Conservation (phyloP, 352 stramenopile species). For the Phytophthora citrophthora region DNA sequence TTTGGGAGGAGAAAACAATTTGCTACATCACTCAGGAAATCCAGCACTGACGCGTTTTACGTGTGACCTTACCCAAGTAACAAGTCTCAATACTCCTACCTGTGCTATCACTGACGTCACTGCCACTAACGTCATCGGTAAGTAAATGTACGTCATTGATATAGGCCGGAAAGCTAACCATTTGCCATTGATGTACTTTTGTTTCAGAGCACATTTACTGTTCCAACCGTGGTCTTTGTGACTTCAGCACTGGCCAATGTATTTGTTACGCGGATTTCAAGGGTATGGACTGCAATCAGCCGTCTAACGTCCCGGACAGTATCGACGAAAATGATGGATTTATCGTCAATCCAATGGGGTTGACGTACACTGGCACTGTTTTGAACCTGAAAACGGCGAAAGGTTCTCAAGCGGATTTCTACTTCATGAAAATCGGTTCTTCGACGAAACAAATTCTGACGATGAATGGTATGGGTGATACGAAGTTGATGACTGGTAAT, state of each 20-base stretch:
- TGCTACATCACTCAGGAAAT: slow-evolving; percentile 82
- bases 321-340: slow-evolving; percentile 78
- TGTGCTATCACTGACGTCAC: slow-evolving; percentile 76
- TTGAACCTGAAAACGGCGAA: slow-evolving; percentile 73
- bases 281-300: slow-evolving; percentile 70
- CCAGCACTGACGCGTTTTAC: slow-evolving; percentile 74
- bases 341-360: slow-evolving; percentile 63
- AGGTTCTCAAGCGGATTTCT: slow-evolving; percentile 60
- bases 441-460: slow-evolving; percentile 49
- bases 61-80: slow-evolving; percentile 72
- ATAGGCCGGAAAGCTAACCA: background rate
- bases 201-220: slow-evolving; percentile 79
- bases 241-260: slow-evolving; percentile 73
- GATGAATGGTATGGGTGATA: slow-evolving; percentile 63
- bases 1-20: slow-evolving; percentile 80
- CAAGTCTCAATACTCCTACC: slow-evolving; percentile 46
- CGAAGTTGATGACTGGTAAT: slow-evolving; percentile 53
- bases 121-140: slow-evolving; percentile 60
- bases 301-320: slow-evolving; percentile 67
- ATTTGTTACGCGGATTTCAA: slow-evolving; percentile 82
- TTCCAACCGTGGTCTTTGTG: slow-evolving; percentile 79
- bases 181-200: background rate
- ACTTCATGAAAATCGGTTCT: slow-evolving; percentile 67
- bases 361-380: slow-evolving; percentile 62
- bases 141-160: slow-evolving; percentile 5